A percentile compares a stretch with the other conserved stretches of the same genome.
phyloP scores from a whole-genome alignment of 345 rosid species.

The Citrus mangshanensis region DNA sequence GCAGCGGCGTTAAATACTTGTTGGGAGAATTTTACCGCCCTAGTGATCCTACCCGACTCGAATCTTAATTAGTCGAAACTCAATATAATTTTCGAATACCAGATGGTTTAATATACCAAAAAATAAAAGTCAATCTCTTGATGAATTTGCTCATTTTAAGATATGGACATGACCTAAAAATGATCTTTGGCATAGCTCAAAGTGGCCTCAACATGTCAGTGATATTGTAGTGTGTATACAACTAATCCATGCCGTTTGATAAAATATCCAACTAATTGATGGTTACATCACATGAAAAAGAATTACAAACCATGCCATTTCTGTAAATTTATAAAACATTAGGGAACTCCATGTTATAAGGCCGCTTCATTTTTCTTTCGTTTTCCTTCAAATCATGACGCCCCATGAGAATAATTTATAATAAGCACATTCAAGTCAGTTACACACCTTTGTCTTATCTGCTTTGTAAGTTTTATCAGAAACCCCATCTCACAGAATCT shows the following conservation, averaged over 20 bases:
- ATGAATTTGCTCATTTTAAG: too few relatives aligned
- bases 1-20: fast-evolving
- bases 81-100: fast-evolving
- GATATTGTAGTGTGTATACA: too few relatives aligned
- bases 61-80: fast-evolving
- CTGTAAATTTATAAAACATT: too few relatives aligned
- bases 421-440: background rate
- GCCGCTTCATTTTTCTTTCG: background rate
- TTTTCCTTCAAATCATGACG: background rate
- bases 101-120: fast-evolving
- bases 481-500: background rate
- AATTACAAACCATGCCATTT: too few relatives aligned
- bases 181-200: too few relatives aligned
- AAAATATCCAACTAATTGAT: too few relatives aligned
- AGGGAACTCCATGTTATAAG: background rate
- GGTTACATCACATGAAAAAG: too few relatives aligned
- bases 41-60: fast-evolving
- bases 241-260: too few relatives aligned
- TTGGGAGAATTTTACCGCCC: fast-evolving
- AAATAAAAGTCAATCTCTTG: too few relatives aligned
- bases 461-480: slow-evolving; percentile 7
- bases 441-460: slow-evolving; percentile 13
- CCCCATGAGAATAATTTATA: background rate
- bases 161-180: too few relatives aligned
- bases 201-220: too few relatives aligned